A percentile compares a stretch with the other conserved stretches of the same genome.
Conservation (phyloP, 352 stramenopile species). For the Thraustochytrium striatum region DNA sequence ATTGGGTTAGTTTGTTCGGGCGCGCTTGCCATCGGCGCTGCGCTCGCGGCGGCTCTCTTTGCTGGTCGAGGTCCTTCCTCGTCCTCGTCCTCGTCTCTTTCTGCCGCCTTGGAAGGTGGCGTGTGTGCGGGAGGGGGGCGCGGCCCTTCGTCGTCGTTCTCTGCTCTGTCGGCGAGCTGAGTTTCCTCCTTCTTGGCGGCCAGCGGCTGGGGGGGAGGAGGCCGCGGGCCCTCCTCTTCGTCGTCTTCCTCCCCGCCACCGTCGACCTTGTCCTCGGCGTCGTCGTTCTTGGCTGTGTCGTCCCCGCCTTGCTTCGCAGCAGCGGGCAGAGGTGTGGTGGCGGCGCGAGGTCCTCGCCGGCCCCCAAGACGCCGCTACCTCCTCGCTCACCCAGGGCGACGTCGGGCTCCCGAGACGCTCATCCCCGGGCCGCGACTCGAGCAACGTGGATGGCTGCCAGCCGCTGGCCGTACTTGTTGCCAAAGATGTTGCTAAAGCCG, state of each 20-base stretch:
- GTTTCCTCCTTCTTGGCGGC: too few species aligned
- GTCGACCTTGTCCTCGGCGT: not conserved
- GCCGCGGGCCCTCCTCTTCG: constrained; percentile 54
- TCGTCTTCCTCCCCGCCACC: constrained; percentile 34
- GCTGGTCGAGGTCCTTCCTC: constrained; percentile 51
- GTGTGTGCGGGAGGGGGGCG: too few species aligned
- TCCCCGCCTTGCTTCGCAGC: too few species aligned
- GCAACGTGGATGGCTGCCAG: constrained; percentile 65
- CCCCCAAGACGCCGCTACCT: too few species aligned
- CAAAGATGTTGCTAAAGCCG: constrained; percentile 94
- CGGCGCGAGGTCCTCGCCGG: too few species aligned
- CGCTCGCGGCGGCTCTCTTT: constrained; percentile 47
- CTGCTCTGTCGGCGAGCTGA: too few species aligned
- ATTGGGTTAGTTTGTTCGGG: constrained; percentile 1
- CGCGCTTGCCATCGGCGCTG: not conserved
- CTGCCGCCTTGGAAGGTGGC: too few species aligned
- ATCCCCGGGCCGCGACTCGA: not conserved
- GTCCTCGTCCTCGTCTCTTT: constrained; percentile 55
- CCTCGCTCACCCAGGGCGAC: too few species aligned
- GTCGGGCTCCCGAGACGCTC: too few species aligned
- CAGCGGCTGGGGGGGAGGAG: too few species aligned
- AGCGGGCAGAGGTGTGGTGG: too few species aligned
- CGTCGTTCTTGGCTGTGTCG: not conserved
- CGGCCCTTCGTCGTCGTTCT: too few species aligned
- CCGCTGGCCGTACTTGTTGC: constrained; percentile 98